Conservation (phyloP, 2,329 filamentous ascomycete genomes). For the Clathrospora elynae region DNA sequence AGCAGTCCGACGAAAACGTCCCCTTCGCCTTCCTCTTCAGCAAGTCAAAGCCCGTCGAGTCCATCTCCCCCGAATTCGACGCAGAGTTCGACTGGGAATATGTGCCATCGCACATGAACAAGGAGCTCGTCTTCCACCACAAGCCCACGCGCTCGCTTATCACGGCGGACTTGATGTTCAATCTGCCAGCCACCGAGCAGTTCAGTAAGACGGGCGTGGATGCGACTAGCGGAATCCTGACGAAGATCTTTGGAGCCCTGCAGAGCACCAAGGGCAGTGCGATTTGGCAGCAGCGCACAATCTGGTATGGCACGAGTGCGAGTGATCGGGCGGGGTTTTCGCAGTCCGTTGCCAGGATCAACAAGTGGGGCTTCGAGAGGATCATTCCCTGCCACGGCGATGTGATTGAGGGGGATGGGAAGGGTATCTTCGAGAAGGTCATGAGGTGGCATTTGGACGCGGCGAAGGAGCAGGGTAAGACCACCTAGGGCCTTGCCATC, state of each 20-base stretch:
- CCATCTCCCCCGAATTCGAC: slow-evolving; percentile 79
- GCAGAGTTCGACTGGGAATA: slow-evolving; percentile 84
- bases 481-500: slow-evolving; percentile 1
- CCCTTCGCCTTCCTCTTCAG: slow-evolving; percentile 69
- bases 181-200: slow-evolving; percentile 85
- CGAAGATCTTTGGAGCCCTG: slow-evolving; percentile 61
- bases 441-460: slow-evolving; percentile 79
- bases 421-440: slow-evolving; percentile 75
- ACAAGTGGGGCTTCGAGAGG: slow-evolving; percentile 80
- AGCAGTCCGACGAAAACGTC: slow-evolving; percentile 62
- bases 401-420: slow-evolving; percentile 75
- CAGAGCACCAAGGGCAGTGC: slow-evolving; percentile 66
- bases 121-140: slow-evolving; percentile 87
- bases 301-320: slow-evolving; percentile 74
- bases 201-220: slow-evolving; percentile 63
- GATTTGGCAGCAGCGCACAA: slow-evolving; percentile 73
- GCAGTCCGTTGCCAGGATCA: slow-evolving; percentile 70
- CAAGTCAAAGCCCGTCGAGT: slow-evolving; percentile 46
- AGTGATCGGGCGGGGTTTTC: slow-evolving; percentile 71
- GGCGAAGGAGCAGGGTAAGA: slow-evolving; percentile 23
- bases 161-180: slow-evolving; percentile 90
- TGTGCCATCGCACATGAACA: slow-evolving; percentile 77
- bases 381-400: slow-evolving; percentile 95
- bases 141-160: slow-evolving; percentile 79
- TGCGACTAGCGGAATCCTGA: slow-evolving; percentile 62